Evolutionary conservation across 169 alveolate species (phyloP).

Genomic region (Ichthyophthirius multifiliis): DNA sequence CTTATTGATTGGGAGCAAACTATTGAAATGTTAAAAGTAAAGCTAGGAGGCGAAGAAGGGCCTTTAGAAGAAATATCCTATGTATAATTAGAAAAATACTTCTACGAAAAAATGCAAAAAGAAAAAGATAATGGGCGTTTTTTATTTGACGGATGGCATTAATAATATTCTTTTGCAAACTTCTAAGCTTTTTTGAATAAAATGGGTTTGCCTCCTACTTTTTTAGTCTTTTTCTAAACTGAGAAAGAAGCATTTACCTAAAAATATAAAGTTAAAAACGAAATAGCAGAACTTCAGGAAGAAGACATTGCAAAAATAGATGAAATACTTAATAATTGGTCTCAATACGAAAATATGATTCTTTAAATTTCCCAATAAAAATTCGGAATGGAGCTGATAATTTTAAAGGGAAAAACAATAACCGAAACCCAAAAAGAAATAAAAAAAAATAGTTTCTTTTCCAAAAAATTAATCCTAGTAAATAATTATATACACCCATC

Average conservation of each 20-base stretch:
- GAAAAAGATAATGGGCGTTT: not conserved
- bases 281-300: not conserved
- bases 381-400: not conserved
- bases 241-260: not conserved
- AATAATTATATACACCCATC: not conserved
- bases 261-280: constrained; percentile 24
- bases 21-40: not conserved
- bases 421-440: not conserved
- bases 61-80: not conserved
- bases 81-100: not conserved
- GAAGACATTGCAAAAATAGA: too few relatives aligned
- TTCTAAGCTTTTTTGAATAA: not conserved
- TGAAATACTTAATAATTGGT: too few relatives aligned
- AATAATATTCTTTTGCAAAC: not conserved
- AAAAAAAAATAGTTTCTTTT: not conserved
- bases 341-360: too few relatives aligned
- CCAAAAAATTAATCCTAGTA: constrained; percentile 20
- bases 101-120: not conserved
- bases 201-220: constrained; percentile 2
- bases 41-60: constrained; percentile 3
- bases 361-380: not conserved
- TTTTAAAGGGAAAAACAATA: not conserved
- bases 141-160: constrained; percentile 25
- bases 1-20: constrained; percentile 24
- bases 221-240: not conserved